Evolutionary conservation across 2,329 filamentous ascomycete species (phyloP), one percentile per base, ranked within the genome.

Genomic region (Phialophora expanda): DNA sequence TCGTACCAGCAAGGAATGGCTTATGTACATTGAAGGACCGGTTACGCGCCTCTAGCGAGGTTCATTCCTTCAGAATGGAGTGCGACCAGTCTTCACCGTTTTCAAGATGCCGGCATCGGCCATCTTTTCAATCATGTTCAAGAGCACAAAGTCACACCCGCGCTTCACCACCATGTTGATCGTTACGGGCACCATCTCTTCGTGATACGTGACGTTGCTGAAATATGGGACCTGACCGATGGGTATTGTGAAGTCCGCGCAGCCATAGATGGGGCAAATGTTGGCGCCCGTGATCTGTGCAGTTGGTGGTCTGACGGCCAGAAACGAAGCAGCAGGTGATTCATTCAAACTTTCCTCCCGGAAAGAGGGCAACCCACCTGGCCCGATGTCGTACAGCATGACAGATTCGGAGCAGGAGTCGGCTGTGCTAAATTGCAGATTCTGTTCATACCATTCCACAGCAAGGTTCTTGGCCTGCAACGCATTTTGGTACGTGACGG

Each of bases 161-260:
- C 82, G 84, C 0, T 85, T 83, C 0, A 81, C 86, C 75, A 89
- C 76, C 22, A 89, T 76, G 66, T 86, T 80, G 0, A 88, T 81
- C 0, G 84, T 82, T 0, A 89, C 86, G 0, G 87, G 87, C 38
- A 88, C 73, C 54, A 80, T 78, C 73, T 86, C 84, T 0, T 76
- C 76, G 62, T 83, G 79, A 0, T 77, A 67, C 0, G 83, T 85
- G n/a, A 85, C 78, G 3, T 77, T 81, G 7, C 79, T 82, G 55
- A 78, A 66, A 28, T 54, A 56, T 24, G 50, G 41, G 22, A 64
- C 57, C 53, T 68, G 66, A 7, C 66, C 66, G 20, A 69, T 64
- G 17, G 66, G 58, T 20, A 62, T 56, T 22, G 56, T 60, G 46
- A 64, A 55, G 26, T 66, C 65, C 12, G 61, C 54, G 55, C 65